Conservation (phyloP, 352 stramenopile genomes). For the Blastocystis hominis region DNA sequence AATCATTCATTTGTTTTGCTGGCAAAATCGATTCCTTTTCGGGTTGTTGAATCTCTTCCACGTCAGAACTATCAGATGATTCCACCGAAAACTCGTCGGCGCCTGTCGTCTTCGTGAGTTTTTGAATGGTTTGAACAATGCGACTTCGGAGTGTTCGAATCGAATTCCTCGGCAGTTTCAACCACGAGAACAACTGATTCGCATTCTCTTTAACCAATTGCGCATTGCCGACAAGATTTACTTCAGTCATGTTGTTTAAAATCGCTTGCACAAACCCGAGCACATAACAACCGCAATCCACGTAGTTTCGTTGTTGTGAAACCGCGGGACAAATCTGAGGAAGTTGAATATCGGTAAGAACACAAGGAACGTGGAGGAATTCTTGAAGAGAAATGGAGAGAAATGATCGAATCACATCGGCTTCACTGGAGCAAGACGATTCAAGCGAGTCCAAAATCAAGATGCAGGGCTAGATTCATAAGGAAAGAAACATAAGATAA, state of each 20-base stretch:
- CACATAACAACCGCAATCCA: slow-evolving; percentile 22
- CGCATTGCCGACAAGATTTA: not conserved
- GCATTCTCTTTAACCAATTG: not conserved
- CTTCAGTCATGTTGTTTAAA: not conserved
- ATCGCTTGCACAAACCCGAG: not conserved
- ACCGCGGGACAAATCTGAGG: not conserved
- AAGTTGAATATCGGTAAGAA: not conserved
- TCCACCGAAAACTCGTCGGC: not conserved
- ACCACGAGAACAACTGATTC: not conserved
- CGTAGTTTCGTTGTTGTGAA: not conserved
- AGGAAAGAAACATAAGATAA: not conserved
- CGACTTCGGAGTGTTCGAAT: not conserved
- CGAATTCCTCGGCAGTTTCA: not conserved
- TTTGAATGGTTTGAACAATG: not conserved
- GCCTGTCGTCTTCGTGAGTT: not conserved
- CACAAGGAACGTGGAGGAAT: not conserved
- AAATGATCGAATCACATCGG: not conserved
- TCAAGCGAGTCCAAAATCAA: slow-evolving; percentile 22
- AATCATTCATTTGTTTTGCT: no score
- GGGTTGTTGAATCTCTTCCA: not conserved
- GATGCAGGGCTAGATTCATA: not conserved
- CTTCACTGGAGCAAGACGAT: not conserved
- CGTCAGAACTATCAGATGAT: not conserved
- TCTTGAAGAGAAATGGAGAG: not conserved
- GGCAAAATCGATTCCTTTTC: no score